These are phyloP conservation scores for Petunia axillaris DNA, from an alignment of 257 asterid species.

Conservation along the genomic window DNA sequence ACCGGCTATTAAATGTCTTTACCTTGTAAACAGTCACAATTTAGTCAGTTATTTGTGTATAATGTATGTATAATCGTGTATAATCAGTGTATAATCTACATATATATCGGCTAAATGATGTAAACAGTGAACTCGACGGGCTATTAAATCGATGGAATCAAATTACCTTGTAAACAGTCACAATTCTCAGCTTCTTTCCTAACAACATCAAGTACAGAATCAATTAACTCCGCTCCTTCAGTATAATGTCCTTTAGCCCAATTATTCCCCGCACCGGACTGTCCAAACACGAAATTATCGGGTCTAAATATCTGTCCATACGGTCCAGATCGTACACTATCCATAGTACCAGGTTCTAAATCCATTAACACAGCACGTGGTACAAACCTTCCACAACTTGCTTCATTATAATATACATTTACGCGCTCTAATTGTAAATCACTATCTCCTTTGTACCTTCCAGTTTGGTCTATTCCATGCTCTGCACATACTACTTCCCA, in stretches of 20 bases:
- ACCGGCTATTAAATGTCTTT: no score
- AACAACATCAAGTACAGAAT: constrained; percentile 24
- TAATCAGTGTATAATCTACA: no score
- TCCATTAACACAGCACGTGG: constrained; percentile 28
- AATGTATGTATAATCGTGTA: no score
- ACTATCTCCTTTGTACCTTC: constrained; percentile 25
- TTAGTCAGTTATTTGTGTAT: no score
- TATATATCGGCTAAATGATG: no score
- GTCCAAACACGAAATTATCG: constrained; percentile 22
- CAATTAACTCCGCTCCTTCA: constrained; percentile 25
- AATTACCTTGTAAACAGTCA: background rate
- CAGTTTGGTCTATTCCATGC: constrained; percentile 22
- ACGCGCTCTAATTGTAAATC: constrained; percentile 25
- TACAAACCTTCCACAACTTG: constrained; percentile 31
- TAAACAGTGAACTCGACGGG: no score
- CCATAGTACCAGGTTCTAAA: constrained; percentile 30
- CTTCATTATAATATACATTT: constrained; percentile 29
- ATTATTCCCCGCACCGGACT: constrained; percentile 24
- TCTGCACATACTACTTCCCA: constrained; percentile 27
- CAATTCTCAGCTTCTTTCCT: constrained; percentile 24
- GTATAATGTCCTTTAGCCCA: constrained; percentile 25
- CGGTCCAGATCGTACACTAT: constrained; percentile 27
- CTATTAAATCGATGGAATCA: no score
- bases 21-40: no score
- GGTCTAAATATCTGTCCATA: constrained; percentile 23